phyloP scores from a whole-genome alignment of 2,329 filamentous ascomycete species.

The Pseudogymnoascus sp. region DNA sequence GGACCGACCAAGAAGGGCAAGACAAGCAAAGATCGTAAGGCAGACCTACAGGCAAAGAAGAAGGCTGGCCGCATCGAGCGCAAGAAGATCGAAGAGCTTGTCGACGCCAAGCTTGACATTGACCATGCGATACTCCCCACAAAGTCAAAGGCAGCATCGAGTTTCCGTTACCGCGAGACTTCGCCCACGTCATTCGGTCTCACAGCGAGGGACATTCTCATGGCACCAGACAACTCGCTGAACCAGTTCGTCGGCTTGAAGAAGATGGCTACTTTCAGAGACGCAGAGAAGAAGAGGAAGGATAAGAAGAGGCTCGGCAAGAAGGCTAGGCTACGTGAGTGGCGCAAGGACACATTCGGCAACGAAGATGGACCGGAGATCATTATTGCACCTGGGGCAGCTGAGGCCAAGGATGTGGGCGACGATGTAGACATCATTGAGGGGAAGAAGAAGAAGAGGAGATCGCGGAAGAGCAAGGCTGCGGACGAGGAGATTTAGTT shows the following conservation, averaged over 20 bases:
- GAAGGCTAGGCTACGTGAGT: slow-evolving; percentile 82
- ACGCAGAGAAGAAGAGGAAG: slow-evolving; percentile 77
- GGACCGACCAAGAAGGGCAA: slow-evolving; percentile 47
- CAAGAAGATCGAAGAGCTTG: slow-evolving; percentile 72
- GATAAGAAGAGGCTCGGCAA: slow-evolving; percentile 86
- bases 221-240: slow-evolving; percentile 75
- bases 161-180: slow-evolving; percentile 90
- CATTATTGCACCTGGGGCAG: slow-evolving; percentile 19
- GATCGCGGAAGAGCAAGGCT: slow-evolving; percentile 35
- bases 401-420: slow-evolving; percentile 21
- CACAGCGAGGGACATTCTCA: slow-evolving; percentile 79
- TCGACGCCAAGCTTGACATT: slow-evolving; percentile 72
- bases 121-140: slow-evolving; percentile 53
- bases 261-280: slow-evolving; percentile 85
- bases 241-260: slow-evolving; percentile 91
- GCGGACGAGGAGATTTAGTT: slow-evolving; percentile 8
- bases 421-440: slow-evolving; percentile 30
- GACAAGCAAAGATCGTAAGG: slow-evolving; percentile 51
- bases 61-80: slow-evolving; percentile 72
- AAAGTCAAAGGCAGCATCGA: slow-evolving; percentile 40
- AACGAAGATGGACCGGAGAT: slow-evolving; percentile 34
- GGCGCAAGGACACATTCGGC: slow-evolving; percentile 61
- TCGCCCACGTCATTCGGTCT: slow-evolving; percentile 85
- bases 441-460: slow-evolving; percentile 42
- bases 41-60: slow-evolving; percentile 49